Evolutionary conservation across 192 early-diverging fungal genomes (phyloP).

Genomic region (Mortierella hygrophila): DNA sequence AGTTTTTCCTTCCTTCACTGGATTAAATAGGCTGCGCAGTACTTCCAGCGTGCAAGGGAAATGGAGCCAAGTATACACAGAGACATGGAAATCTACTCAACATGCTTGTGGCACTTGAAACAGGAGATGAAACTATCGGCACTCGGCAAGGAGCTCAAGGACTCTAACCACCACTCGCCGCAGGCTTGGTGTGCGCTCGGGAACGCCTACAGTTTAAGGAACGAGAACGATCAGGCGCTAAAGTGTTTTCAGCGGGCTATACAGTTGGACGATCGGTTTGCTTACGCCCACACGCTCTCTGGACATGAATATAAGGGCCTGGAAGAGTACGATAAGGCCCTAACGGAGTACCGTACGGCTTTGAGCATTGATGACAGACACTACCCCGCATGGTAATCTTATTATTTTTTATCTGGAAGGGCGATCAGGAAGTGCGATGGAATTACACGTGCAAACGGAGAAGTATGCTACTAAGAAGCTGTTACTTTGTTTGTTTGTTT

Average conservation of each 20-base stretch:
- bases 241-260: constrained; percentile 84
- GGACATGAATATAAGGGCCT: constrained; percentile 85
- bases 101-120: constrained; percentile 87
- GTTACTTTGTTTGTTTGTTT: background rate
- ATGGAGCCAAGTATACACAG: constrained; percentile 79
- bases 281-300: constrained; percentile 87
- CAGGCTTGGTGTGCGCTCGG: constrained; percentile 87
- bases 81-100: constrained; percentile 90
- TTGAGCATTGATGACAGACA: constrained; percentile 79
- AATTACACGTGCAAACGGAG: background rate
- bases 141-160: constrained; percentile 82
- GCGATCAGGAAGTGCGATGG: background rate
- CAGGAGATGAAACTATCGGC: constrained; percentile 77
- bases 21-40: constrained; percentile 62
- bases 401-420: background rate
- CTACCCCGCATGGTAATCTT: constrained; percentile 85
- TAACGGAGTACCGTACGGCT: constrained; percentile 78
- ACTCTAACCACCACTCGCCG: constrained; percentile 72
- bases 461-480: background rate
- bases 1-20: background rate
- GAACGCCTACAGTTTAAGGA: constrained; percentile 80
- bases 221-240: constrained; percentile 81
- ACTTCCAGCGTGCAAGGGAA: constrained; percentile 65
- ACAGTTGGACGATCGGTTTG: constrained; percentile 72
- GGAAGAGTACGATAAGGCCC: constrained; percentile 83